Percentiles rank a stretch among this genome's conserved stretches.
Conservation (phyloP, 306 rosid species). For the Heteromeles arbutifolia region DNA sequence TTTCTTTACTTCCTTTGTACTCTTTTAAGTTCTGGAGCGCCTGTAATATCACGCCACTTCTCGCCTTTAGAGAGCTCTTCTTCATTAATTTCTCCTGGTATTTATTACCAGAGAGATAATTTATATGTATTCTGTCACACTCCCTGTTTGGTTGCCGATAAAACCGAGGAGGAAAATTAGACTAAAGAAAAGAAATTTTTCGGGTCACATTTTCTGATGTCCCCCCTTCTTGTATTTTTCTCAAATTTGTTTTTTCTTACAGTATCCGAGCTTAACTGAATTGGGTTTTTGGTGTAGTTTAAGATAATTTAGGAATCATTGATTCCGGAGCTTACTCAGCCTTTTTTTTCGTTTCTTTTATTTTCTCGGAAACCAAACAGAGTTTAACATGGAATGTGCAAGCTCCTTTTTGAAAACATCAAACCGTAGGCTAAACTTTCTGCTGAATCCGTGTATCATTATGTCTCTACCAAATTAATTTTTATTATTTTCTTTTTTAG, state of each 20-base stretch:
- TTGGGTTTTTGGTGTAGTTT: not conserved
- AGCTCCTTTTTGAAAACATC: not conserved
- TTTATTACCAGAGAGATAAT: not conserved
- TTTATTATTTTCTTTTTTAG: not conserved
- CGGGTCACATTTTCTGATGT: not conserved
- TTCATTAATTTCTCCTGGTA: not conserved
- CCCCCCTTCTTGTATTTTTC: not conserved
- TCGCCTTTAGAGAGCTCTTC: not conserved
- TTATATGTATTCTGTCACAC: not conserved
- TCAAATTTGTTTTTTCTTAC: not conserved
- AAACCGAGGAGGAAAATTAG: not conserved
- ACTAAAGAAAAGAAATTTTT: not conserved
- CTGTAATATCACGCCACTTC: not conserved
- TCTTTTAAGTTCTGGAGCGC: not conserved
- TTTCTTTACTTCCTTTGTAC: not conserved
- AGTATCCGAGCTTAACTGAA: not conserved
- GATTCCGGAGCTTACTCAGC: not conserved
- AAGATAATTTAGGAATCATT: not conserved
- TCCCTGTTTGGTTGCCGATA: constrained; percentile 11
- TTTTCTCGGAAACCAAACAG: constrained; percentile 24
- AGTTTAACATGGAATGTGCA: not conserved
- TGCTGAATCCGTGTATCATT: not conserved
- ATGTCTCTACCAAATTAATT: not conserved
- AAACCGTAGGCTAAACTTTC: not conserved
- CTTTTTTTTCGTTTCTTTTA: not conserved